phyloP scores from a whole-genome alignment of 2,329 filamentous ascomycete species.

The Scopulariopsis brevicaulis region DNA sequence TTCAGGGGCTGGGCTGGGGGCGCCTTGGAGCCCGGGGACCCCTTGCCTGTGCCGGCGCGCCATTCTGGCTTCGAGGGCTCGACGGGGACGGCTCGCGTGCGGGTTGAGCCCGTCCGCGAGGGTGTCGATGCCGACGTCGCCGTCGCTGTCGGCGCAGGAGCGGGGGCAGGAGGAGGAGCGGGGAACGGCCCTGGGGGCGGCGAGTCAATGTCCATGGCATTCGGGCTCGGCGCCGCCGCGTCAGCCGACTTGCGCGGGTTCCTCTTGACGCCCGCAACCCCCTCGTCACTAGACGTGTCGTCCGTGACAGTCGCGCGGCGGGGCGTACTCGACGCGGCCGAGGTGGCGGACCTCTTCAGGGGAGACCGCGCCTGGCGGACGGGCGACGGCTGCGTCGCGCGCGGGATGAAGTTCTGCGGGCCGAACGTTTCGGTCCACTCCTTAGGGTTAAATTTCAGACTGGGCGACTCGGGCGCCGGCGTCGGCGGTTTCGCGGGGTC shows the following conservation, averaged over 20 bases:
- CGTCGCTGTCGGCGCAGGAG: neutral
- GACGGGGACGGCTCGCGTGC: conserved; percentile 38
- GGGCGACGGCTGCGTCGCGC: conserved; percentile 17
- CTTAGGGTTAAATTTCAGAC: conserved; percentile 24
- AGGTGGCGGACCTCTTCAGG: conserved; percentile 44
- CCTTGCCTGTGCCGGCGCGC: conserved; percentile 30
- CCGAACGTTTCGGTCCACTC: conserved; percentile 43
- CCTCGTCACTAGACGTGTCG: conserved; percentile 25
- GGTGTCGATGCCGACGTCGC: neutral
- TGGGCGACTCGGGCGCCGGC: neutral
- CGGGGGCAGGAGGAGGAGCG: neutral
- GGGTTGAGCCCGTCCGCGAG: conserved; percentile 14
- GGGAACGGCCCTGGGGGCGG: conserved; percentile 17
- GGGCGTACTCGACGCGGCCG: conserved; percentile 29
- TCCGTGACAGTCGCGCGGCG: conserved; percentile 34
- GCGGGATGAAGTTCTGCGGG: conserved; percentile 41
- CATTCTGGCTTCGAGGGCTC: conserved; percentile 49
- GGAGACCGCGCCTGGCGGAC: conserved; percentile 30
- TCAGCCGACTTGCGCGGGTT: neutral
- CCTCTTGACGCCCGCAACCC: conserved; percentile 7
- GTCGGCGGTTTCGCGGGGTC: neutral
- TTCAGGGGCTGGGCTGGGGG: conserved; percentile 10
- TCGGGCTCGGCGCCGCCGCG: conserved; percentile 31
- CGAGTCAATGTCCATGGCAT: conserved; percentile 56
- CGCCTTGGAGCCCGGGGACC: neutral